These are phyloP conservation scores for Zygnema circumcarinatum DNA, from an alignment of 139 green algal species.

Conservation along the genomic window DNA sequence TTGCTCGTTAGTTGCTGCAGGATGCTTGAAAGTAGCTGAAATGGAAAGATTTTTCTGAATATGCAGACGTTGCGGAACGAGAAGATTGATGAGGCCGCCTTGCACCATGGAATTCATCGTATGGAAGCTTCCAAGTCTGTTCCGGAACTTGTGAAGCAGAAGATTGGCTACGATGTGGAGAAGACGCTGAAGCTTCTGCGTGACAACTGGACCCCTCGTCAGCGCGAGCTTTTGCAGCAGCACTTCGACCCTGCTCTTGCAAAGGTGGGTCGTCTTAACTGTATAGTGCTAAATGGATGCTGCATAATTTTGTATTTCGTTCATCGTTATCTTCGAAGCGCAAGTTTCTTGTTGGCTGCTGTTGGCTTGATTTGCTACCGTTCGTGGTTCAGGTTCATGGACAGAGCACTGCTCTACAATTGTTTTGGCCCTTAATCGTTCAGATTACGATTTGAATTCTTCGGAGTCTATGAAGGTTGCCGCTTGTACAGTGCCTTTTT, in stretches of 20 bases:
- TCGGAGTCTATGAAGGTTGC: no score
- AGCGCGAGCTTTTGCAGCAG: conserved; percentile 48
- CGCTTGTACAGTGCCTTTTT: no score
- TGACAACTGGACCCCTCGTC: conserved; percentile 49
- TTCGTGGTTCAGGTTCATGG: no score
- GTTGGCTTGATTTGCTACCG: neutral
- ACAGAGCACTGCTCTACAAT: no score
- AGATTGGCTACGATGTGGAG: conserved; percentile 59
- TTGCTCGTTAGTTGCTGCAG: no score
- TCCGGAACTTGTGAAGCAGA: conserved; percentile 37
- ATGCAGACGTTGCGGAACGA: conserved; percentile 47
- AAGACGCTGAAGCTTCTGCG: conserved; percentile 56
- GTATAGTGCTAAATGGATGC: neutral
- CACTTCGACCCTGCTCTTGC: conserved; percentile 46
- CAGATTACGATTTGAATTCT: no score
- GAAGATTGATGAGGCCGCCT: conserved; percentile 19
- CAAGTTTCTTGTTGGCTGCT: neutral
- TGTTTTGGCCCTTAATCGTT: no score
- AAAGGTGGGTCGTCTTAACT: conserved; percentile 49
- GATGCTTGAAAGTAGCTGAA: no score
- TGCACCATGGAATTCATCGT: conserved; percentile 15
- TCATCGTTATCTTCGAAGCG: neutral
- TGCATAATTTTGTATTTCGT: neutral
- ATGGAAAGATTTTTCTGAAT: no score
- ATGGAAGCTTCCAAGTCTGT: conserved; percentile 42